Evolutionary conservation across 1,284 basidiomycete genomes (phyloP).

Genomic region (Stereum hirsutum): DNA sequence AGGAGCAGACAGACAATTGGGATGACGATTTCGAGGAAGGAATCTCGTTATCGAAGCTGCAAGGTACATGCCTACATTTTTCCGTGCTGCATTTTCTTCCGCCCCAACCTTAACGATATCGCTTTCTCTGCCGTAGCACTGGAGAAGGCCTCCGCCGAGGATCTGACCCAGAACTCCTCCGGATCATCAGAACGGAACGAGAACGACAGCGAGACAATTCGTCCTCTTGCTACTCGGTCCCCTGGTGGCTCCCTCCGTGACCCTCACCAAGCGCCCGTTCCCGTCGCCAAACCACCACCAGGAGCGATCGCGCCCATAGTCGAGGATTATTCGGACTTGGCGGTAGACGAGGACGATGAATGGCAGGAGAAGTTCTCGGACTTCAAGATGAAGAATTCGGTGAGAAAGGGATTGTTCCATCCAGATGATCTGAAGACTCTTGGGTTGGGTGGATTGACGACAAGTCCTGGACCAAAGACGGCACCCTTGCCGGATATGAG

Average conservation of each 20-base stretch:
- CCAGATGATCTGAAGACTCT: conserved; percentile 79
- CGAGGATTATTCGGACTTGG: conserved; percentile 88
- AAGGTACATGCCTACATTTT: conserved; percentile 35
- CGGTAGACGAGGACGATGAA: conserved; percentile 65
- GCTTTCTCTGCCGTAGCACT: conserved; percentile 31
- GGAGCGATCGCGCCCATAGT: conserved; percentile 55
- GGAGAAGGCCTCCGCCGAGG: conserved; percentile 50
- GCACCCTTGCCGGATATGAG: conserved; percentile 51
- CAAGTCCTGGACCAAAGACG: conserved; percentile 47
- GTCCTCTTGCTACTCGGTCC: too few relatives aligned
- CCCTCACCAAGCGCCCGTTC: conserved; percentile 30
- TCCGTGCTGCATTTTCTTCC: conserved; percentile 2
- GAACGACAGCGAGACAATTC: conserved; percentile 72
- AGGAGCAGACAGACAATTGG: conserved; percentile 91
- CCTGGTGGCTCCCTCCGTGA: conserved; percentile 63
- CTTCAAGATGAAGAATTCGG: conserved; percentile 74
- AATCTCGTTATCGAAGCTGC: conserved; percentile 79
- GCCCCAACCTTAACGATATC: not conserved
- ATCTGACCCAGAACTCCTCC: too few relatives aligned
- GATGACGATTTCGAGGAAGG: conserved; percentile 96
- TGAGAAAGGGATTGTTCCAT: conserved; percentile 71
- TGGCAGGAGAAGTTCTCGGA: conserved; percentile 71
- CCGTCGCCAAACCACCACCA: conserved; percentile 51
- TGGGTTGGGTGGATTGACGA: conserved; percentile 33
- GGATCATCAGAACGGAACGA: conserved; percentile 55